Percentiles rank a stretch among this genome's conserved stretches.
Conservation (phyloP, 2,329 filamentous ascomycete genomes). For the Samsoniella hepiali region DNA sequence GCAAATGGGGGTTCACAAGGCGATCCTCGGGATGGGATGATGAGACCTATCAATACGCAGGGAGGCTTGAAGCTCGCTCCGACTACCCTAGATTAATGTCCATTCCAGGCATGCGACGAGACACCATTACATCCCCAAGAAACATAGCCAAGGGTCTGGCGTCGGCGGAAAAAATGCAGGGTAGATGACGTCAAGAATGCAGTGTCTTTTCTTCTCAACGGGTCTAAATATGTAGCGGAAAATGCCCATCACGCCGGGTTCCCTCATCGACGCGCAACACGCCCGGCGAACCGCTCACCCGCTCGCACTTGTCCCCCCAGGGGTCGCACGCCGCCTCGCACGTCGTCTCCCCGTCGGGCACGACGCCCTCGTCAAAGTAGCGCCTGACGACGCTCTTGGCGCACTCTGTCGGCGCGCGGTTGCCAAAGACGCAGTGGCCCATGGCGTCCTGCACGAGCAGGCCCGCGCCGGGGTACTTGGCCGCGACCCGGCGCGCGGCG, state of each 20-base stretch:
- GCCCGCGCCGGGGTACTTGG: slow-evolving; percentile 27
- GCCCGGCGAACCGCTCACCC: too few relatives aligned
- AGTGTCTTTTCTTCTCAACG: too few relatives aligned
- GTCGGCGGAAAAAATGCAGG: too few relatives aligned
- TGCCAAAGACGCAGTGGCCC: slow-evolving; percentile 27
- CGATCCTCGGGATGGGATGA: background rate
- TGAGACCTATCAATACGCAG: background rate
- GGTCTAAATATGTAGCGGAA: slow-evolving; percentile 10
- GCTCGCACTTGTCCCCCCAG: slow-evolving; percentile 17
- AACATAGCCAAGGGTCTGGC: too few relatives aligned
- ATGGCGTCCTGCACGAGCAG: slow-evolving; percentile 31
- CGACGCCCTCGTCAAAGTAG: slow-evolving; percentile 30
- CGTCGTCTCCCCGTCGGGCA: slow-evolving; percentile 26
- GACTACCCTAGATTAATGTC: background rate
- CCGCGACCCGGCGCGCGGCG: slow-evolving; percentile 33
- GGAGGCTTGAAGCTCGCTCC: too few relatives aligned
- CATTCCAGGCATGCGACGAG: background rate
- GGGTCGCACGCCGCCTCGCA: slow-evolving; percentile 25
- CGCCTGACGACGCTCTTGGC: slow-evolving; percentile 23
- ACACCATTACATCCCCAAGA: background rate
- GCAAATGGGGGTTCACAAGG: background rate
- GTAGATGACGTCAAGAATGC: too few relatives aligned
- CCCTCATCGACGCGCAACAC: background rate
- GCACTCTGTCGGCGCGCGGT: slow-evolving; percentile 22
- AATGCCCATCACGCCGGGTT: background rate